Conservation (phyloP, 2,329 filamentous ascomycete genomes). For the Alternaria novae-zelandiae region DNA sequence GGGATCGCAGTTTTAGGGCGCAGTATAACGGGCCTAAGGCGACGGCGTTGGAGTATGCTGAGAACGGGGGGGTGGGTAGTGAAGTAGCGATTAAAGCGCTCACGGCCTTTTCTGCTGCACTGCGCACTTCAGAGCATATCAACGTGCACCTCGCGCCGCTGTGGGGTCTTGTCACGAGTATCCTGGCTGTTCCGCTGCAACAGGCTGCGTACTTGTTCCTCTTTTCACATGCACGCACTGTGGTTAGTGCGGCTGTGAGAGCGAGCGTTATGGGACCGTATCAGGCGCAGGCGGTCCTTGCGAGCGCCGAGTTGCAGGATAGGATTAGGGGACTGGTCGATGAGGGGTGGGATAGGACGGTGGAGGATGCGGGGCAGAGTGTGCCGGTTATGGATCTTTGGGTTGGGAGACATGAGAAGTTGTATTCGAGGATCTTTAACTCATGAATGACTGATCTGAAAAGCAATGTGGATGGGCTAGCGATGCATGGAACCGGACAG, state of each 20-base stretch:
- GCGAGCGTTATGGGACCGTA: conserved; percentile 82
- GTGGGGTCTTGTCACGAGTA: conserved; percentile 68
- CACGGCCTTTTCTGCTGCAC: conserved; percentile 33
- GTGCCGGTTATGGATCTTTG: conserved; percentile 82
- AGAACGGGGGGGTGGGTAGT: neutral
- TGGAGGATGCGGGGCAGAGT: conserved; percentile 74
- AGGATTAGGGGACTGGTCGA: conserved; percentile 66
- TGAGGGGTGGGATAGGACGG: conserved; percentile 63
- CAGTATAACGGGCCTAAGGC: conserved; percentile 19
- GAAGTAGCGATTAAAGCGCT: conserved; percentile 32
- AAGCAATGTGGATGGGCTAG: no score
- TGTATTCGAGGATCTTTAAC: conserved; percentile 88
- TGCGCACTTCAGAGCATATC: conserved; percentile 36
- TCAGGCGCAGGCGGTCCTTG: conserved; percentile 76
- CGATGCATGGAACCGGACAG: no score
- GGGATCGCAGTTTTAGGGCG: conserved; percentile 71
- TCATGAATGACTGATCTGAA: no score
- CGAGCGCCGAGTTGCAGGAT: conserved; percentile 63
- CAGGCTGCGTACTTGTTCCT: conserved; percentile 78
- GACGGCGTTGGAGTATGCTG: neutral
- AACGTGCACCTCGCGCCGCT: conserved; percentile 73
- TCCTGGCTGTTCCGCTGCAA: conserved; percentile 65
- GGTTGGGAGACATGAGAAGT: conserved; percentile 80
- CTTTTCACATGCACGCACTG: conserved; percentile 76
- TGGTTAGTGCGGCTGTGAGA: conserved; percentile 77